Percentiles rank a stretch among this genome's conserved stretches.
These are phyloP conservation scores for Moesziomyces sp. DNA, from an alignment of 1,284 basidiomycete species.

Conservation along the genomic window DNA sequence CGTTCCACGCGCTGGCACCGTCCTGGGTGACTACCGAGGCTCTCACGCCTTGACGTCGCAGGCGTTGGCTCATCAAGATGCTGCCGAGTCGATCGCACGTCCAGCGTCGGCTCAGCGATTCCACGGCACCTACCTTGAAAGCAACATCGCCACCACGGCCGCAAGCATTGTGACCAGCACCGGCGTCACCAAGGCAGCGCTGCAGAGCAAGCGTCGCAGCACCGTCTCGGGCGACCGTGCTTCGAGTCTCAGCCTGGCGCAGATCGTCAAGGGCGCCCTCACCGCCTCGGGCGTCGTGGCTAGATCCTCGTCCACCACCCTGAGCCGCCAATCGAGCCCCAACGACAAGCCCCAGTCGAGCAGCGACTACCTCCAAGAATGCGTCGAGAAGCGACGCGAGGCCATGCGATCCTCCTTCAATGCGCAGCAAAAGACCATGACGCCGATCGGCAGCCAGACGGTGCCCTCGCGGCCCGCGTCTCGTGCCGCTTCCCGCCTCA, in stretches of 20 bases:
- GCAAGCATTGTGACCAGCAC: slow-evolving; percentile 33
- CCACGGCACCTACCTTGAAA: slow-evolving; percentile 28
- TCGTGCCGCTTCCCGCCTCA: slow-evolving; percentile 48
- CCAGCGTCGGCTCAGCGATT: slow-evolving; percentile 41
- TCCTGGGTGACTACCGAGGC: slow-evolving; percentile 15
- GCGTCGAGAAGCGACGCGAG: slow-evolving; percentile 48
- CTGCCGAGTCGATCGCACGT: slow-evolving; percentile 23
- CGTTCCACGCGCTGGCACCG: slow-evolving; percentile 23
- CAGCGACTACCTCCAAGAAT: slow-evolving; percentile 46
- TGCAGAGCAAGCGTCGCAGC: slow-evolving; percentile 49
- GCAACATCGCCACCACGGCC: slow-evolving; percentile 26
- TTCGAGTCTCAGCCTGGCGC: slow-evolving; percentile 41
- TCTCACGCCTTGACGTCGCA: slow-evolving; percentile 27
- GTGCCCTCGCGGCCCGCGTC: slow-evolving; percentile 26
- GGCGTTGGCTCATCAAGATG: slow-evolving; percentile 28
- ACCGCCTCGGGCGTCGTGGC: slow-evolving; percentile 45
- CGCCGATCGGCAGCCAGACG: slow-evolving; percentile 9
- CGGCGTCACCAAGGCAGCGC: slow-evolving; percentile 36
- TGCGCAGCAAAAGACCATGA: slow-evolving; percentile 54
- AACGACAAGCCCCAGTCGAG: slow-evolving; percentile 21
- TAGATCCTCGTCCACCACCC: slow-evolving; percentile 10
- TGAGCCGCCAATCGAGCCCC: slow-evolving; percentile 32
- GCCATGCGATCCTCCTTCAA: slow-evolving; percentile 51
- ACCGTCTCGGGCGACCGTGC: slow-evolving; percentile 44
- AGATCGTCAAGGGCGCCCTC: slow-evolving; percentile 47